Evolutionary conservation across 441 rosid species (phyloP).

Genomic region (Pelargonium fulgidum): DNA sequence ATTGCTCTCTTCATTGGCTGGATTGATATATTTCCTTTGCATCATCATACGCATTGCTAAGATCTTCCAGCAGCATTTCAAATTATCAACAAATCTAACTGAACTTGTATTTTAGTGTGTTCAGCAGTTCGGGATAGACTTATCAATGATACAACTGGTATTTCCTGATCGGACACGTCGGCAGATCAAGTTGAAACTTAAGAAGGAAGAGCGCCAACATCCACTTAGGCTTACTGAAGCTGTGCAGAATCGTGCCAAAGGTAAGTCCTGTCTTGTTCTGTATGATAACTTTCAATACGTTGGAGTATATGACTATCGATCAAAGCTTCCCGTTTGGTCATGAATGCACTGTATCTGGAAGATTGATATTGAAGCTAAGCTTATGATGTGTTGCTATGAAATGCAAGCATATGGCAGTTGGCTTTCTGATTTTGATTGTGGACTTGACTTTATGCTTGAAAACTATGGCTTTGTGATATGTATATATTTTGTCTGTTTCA

Average conservation of each 20-base stretch:
- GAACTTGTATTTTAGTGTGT: slow-evolving; percentile 43
- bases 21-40: no score
- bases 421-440: neutral
- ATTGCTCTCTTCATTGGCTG: no score
- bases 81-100: neutral
- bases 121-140: slow-evolving; percentile 77
- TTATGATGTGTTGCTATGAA: no score
- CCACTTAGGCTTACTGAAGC: slow-evolving; percentile 65
- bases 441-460: neutral
- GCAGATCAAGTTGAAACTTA: slow-evolving; percentile 65
- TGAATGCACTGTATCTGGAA: no score
- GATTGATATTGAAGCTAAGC: no score
- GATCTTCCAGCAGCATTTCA: neutral
- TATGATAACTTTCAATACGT: no score
- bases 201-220: slow-evolving; percentile 64
- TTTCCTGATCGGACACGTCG: slow-evolving; percentile 67
- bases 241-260: slow-evolving; percentile 45
- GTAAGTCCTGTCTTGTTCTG: slow-evolving; percentile 28
- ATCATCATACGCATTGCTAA: neutral
- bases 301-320: no score
- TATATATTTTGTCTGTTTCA: slow-evolving; percentile 24
- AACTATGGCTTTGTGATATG: slow-evolving; percentile 5
- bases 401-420: neutral
- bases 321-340: no score
- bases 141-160: slow-evolving; percentile 66